These are phyloP conservation scores for Leishmania tarentolae DNA, from an alignment of 208 protist species.

Conservation along the genomic window DNA sequence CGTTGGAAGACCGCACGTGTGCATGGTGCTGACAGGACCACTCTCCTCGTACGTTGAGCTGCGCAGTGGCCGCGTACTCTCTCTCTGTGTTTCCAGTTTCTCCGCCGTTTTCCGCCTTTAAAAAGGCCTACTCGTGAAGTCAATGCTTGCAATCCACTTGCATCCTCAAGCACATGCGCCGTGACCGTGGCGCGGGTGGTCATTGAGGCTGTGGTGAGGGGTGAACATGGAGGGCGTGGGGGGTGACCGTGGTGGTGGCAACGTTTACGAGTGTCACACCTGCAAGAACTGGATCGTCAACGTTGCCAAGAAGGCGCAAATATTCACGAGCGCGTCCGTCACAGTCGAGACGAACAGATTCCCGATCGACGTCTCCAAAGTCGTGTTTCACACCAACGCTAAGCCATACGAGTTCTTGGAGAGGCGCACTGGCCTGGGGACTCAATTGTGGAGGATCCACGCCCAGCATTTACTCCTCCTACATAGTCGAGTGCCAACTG, in stretches of 20 bases:
- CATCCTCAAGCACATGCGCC: background rate
- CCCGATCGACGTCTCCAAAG: conserved; percentile 25
- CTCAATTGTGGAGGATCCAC: conserved; percentile 35
- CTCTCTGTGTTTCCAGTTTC: background rate
- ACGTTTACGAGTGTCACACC: conserved; percentile 14
- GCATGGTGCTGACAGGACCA: background rate
- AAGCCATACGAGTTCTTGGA: conserved; percentile 40
- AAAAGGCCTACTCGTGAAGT: background rate
- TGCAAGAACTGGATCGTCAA: conserved; percentile 26
- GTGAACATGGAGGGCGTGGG: conserved; percentile 23
- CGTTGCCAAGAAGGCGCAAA: conserved; percentile 16
- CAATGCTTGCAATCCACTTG: background rate
- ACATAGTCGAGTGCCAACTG: conserved; percentile 56
- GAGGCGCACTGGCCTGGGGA: conserved; percentile 30
- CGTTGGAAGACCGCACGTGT: background rate
- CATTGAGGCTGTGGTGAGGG: background rate
- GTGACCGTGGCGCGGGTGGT: conserved; percentile 8
- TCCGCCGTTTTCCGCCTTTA: background rate
- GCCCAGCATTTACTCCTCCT: conserved; percentile 27
- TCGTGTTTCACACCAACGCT: conserved; percentile 27
- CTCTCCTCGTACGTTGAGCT: background rate
- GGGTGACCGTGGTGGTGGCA: conserved; percentile 19
- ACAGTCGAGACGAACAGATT: conserved; percentile 32
- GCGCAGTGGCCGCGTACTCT: background rate
- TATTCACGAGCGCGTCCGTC: background rate